phyloP scores from a whole-genome alignment of 306 rosid species.

The Castanospermum australe region DNA sequence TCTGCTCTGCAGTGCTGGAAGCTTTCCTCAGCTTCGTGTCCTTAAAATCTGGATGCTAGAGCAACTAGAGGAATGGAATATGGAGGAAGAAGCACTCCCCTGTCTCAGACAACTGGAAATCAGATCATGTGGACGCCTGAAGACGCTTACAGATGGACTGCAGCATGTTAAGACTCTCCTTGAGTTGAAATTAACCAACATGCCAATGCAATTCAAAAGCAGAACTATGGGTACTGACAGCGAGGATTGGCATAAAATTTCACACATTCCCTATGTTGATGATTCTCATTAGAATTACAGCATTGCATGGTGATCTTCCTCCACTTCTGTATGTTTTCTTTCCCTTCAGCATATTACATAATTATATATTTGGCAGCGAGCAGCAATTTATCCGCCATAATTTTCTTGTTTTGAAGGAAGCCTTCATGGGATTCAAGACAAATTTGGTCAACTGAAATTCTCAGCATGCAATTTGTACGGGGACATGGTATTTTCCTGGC shows the following conservation, averaged over 20 bases:
- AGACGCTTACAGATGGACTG: conserved; percentile 31
- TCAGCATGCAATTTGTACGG: not conserved
- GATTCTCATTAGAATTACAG: not conserved
- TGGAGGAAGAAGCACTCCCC: conserved; percentile 32
- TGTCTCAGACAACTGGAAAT: conserved; percentile 43
- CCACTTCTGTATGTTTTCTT: not conserved
- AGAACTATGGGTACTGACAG: not conserved
- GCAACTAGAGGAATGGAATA: conserved; percentile 1
- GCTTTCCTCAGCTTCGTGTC: conserved; percentile 36
- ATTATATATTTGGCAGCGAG: not conserved
- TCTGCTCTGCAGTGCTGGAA: not conserved
- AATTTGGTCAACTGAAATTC: not conserved
- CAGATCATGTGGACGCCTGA: conserved; percentile 8
- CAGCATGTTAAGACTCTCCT: conserved; percentile 11
- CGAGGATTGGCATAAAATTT: not conserved
- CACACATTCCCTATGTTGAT: not conserved
- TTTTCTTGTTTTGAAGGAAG: not conserved
- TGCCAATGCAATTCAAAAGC: conserved; percentile 16
- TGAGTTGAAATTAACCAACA: conserved; percentile 41
- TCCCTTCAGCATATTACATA: not conserved
- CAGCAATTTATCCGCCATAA: not conserved
- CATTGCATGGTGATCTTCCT: not conserved
- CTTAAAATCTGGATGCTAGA: conserved; percentile 35
- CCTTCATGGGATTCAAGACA: not conserved
- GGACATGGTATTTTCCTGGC: not conserved